Evolutionary conservation across 2,329 filamentous ascomycete genomes (phyloP).

Genomic region (Pseudogymnoascus sp.): DNA sequence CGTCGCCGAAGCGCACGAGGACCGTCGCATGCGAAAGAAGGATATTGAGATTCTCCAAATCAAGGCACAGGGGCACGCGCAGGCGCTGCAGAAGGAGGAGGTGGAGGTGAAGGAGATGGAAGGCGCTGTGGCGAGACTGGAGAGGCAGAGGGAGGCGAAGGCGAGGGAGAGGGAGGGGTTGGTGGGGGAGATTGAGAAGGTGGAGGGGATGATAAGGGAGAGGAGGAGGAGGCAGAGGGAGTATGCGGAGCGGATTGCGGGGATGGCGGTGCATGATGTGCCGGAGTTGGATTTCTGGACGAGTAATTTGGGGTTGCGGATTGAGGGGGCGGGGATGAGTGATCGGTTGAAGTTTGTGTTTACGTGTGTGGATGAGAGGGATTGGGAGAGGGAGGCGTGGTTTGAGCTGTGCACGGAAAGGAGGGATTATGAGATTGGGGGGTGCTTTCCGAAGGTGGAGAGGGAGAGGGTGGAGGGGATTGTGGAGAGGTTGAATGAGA

Average conservation of each 20-base stretch:
- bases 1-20: conserved; percentile 76
- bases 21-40: conserved; percentile 81
- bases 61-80: conserved; percentile 63
- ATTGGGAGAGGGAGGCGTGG: conserved; percentile 85
- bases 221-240: conserved; percentile 64
- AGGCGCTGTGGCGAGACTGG: conserved; percentile 50
- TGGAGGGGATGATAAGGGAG: conserved; percentile 63
- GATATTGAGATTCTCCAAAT: conserved; percentile 77
- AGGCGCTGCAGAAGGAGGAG: conserved; percentile 68
- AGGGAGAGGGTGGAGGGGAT: conserved; percentile 69
- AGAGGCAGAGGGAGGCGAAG: conserved; percentile 54
- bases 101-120: conserved; percentile 73
- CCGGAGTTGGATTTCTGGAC: conserved; percentile 97
- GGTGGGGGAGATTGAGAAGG: conserved; percentile 55
- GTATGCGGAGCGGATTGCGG: conserved; percentile 68
- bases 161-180: conserved; percentile 49
- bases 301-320: conserved; percentile 76
- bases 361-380: conserved; percentile 75
- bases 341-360: conserved; percentile 89
- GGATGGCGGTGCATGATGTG: conserved; percentile 79
- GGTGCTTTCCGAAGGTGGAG: conserved; percentile 76
- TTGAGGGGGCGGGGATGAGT: conserved; percentile 79
- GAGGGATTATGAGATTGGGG: conserved; percentile 77
- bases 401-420: conserved; percentile 82
- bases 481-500: conserved; percentile 74